These are phyloP conservation scores for Fabrea salina DNA, from an alignment of 169 alveolate species.

Conservation along the genomic window DNA sequence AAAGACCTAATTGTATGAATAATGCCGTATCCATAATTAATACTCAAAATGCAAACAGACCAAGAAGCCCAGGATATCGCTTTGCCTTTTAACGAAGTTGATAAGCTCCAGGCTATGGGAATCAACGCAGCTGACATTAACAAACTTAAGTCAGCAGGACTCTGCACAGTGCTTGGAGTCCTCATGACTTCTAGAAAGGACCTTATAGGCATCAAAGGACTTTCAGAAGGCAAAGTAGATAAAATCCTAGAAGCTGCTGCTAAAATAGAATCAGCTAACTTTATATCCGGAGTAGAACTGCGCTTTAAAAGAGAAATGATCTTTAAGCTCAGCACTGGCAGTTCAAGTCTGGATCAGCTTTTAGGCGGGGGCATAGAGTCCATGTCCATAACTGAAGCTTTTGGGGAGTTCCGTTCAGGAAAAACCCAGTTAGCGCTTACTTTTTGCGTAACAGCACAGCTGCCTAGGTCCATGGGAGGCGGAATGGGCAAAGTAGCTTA, in stretches of 20 bases:
- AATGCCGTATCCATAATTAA: too few species aligned
- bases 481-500: constrained; percentile 98
- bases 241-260: constrained; percentile 92
- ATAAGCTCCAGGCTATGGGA: constrained; percentile 58
- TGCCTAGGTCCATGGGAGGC: constrained; percentile 95
- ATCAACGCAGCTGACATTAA: constrained; percentile 92
- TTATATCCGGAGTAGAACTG: constrained; percentile 90
- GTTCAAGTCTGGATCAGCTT: constrained; percentile 87
- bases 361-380: constrained; percentile 96
- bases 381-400: constrained; percentile 94
- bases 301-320: constrained; percentile 89
- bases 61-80: background rate
- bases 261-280: constrained; percentile 86
- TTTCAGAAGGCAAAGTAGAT: constrained; percentile 95
- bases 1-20: too few species aligned
- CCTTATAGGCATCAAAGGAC: constrained; percentile 92
- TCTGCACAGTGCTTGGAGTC: constrained; percentile 90
- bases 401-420: constrained; percentile 98
- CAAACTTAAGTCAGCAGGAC: constrained; percentile 91
- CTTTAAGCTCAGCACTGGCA: constrained; percentile 93
- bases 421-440: constrained; percentile 98
- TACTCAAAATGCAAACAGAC: background rate
- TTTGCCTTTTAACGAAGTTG: background rate
- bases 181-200: constrained; percentile 91
- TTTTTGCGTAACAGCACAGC: constrained; percentile 81